Conservation (phyloP, 352 stramenopile genomes). For the Globisporangium alternatum region DNA sequence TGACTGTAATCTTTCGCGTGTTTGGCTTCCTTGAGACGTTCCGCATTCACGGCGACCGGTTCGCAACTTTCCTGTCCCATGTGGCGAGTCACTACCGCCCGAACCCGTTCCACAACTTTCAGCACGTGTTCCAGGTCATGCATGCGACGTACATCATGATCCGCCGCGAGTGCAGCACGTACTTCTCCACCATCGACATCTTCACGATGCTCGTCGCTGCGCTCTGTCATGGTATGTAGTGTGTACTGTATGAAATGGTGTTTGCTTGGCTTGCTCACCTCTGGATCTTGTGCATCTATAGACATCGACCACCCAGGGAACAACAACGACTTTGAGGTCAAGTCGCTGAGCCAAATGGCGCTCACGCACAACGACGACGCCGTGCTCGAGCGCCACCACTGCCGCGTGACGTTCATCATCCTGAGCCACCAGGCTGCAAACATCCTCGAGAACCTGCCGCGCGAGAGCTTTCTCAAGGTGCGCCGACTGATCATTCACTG, state of each 20-base stretch:
- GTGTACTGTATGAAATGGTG: not conserved
- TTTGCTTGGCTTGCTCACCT: not conserved
- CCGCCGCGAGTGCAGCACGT: constrained; percentile 32
- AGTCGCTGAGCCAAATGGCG: constrained; percentile 62
- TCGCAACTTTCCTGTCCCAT: constrained; percentile 53
- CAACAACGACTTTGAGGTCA: constrained; percentile 84
- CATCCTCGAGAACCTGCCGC: constrained; percentile 49
- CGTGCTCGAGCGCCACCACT: constrained; percentile 83
- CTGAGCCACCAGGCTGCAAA: constrained; percentile 56
- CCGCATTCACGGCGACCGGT: constrained; percentile 42
- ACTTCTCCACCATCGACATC: constrained; percentile 47
- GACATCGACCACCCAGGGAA: constrained; percentile 81
- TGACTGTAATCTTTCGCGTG: constrained; percentile 48
- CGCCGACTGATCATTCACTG: constrained; percentile 54
- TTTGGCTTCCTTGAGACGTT: constrained; percentile 59
- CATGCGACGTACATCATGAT: constrained; percentile 54
- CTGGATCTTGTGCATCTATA: not conserved
- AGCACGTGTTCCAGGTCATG: constrained; percentile 71
- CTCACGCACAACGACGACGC: constrained; percentile 81
- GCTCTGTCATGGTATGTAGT: constrained; percentile 10
- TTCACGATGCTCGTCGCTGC: constrained; percentile 44
- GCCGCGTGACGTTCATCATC: constrained; percentile 67
- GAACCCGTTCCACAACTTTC: constrained; percentile 77
- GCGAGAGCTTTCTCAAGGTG: constrained; percentile 47
- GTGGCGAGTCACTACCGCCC: constrained; percentile 58